Percentiles rank a stretch among this genome's conserved stretches.
Evolutionary conservation across 306 rosid species (phyloP).

Genomic region (Pterocarpus santalinus): DNA sequence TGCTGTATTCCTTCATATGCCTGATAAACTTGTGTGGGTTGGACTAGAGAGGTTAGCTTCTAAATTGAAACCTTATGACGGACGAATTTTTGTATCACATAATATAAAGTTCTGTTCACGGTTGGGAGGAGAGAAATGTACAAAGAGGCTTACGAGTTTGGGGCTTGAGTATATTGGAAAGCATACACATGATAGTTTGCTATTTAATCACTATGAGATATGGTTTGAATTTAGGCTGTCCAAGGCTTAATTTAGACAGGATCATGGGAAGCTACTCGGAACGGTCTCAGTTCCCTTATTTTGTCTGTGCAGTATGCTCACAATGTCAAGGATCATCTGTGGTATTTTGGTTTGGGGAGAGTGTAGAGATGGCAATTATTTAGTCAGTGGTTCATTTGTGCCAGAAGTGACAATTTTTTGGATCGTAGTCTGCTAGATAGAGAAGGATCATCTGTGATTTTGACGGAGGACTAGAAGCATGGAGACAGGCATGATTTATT

Average conservation of each 20-base stretch:
- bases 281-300: constrained; percentile 35
- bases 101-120: constrained; percentile 88
- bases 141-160: constrained; percentile 67
- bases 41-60: constrained; percentile 79
- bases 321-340: too few relatives aligned
- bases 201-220: constrained; percentile 90
- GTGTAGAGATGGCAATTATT: constrained; percentile 21
- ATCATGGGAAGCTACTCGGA: constrained; percentile 33
- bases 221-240: constrained; percentile 84
- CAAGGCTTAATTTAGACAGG: constrained; percentile 48
- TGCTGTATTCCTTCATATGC: constrained; percentile 96
- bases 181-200: constrained; percentile 86
- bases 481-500: neutral
- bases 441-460: constrained; percentile 34
- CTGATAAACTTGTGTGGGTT: constrained; percentile 86
- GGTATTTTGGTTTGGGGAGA: constrained; percentile 30
- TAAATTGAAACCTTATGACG: constrained; percentile 72
- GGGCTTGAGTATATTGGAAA: constrained; percentile 88
- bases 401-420: neutral
- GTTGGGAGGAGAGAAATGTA: constrained; percentile 84
- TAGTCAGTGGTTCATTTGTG: constrained; percentile 39
- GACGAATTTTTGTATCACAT: constrained; percentile 87
- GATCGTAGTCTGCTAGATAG: constrained; percentile 16
- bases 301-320: constrained; percentile 19
- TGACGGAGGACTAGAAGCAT: neutral